A percentile compares a stretch with the other conserved stretches of the same genome.
These are phyloP conservation scores for Rosa rugosa DNA, from an alignment of 306 rosid species.

Conservation along the genomic window DNA sequence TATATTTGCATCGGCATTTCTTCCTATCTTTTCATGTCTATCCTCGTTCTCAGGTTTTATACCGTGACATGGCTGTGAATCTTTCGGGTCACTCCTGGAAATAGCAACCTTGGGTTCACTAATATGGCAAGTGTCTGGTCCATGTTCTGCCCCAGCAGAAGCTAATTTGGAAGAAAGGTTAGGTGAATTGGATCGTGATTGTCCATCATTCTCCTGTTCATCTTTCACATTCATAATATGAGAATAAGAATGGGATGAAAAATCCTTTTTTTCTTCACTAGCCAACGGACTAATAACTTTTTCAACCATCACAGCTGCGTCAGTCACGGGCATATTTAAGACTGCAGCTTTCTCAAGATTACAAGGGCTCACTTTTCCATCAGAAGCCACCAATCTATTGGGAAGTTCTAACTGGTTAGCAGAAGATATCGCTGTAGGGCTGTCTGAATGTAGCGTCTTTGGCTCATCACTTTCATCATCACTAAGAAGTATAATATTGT, in stretches of 20 bases:
- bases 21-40: constrained; percentile 46
- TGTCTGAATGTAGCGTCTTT: constrained; percentile 39
- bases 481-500: constrained; percentile 66
- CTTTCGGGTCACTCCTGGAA: constrained; percentile 28
- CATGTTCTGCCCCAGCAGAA: constrained; percentile 34
- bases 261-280: constrained; percentile 31
- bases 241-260: constrained; percentile 28
- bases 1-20: constrained; percentile 43
- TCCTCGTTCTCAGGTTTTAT: constrained; percentile 49
- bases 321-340: constrained; percentile 44
- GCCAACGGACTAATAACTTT: constrained; percentile 32
- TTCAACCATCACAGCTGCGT: constrained; percentile 47
- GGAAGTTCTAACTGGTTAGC: constrained; percentile 28
- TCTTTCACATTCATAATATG: constrained; percentile 29
- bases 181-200: constrained; percentile 40
- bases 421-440: constrained; percentile 34
- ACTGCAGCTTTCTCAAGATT: constrained; percentile 34
- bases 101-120: constrained; percentile 26
- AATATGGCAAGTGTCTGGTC: constrained; percentile 30
- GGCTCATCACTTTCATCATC: constrained; percentile 76
- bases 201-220: constrained; percentile 39
- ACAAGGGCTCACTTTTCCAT: constrained; percentile 45
- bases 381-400: constrained; percentile 35
- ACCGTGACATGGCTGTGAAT: constrained; percentile 41
- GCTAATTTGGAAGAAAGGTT: constrained; percentile 36